Evolutionary conservation across 1,284 basidiomycete species (phyloP), one percentile per base, ranked within the genome.

Genomic region (Prillingera fragicola): DNA sequence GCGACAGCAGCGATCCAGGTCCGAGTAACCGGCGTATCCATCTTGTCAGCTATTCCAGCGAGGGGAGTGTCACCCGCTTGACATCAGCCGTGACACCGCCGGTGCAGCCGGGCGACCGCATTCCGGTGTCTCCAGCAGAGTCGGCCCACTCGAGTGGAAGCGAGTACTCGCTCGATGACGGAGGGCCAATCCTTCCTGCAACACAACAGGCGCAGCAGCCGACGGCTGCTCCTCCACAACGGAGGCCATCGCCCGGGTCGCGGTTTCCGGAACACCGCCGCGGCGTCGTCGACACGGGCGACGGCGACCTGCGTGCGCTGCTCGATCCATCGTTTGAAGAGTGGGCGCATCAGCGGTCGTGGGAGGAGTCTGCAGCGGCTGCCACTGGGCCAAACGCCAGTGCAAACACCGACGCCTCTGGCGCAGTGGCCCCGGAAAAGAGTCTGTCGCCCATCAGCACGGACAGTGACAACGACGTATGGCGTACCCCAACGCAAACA

Each of bases 1-100:
- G 32, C 18, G 32, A 19, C 32, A 19, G 7, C 33, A 23, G 22
- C 33, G 40, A 38, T 3, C 33, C 45, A 2, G 50, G 50, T 0
- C 42, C 38, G 7, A 44, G 37, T 9, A 52, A 52, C n/a, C 50
- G 50, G n/a, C 45, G 28, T 28, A 52, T 52, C 34, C 50, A 52
- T 22, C 34, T 52, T 32, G 38, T 51, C 17, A 47, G 41, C 24
- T 48, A 52, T 28, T 33, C 45, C 14, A 45, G 40, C 36, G 48
- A 50, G 21, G 35, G 45, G 2, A 38, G 40, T 23, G 15, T 46
- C 35, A 24, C 38, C 28, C 7, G 27, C 38, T 38, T 19, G 14
- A 13, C 36, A 38, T 23, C 13, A 13, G 13, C 31, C 9, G 33
- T 37, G 21, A 42, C 40, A 33, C 41, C 26, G 15, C 2, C 33